Conservation (phyloP, 768 basidiomycete species). For the Boletus rex-veris region DNA sequence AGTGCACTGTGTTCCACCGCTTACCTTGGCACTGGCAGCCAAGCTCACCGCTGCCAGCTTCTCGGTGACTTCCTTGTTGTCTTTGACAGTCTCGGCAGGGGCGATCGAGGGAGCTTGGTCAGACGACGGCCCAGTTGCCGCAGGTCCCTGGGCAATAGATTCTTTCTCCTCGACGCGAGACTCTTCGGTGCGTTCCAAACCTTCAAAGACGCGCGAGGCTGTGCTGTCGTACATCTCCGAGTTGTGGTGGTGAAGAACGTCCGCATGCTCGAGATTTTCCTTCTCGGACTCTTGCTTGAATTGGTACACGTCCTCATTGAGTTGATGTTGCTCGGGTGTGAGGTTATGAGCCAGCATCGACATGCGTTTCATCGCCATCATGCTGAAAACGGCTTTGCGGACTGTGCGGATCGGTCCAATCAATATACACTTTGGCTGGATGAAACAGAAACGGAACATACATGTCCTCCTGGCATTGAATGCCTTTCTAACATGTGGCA, state of each 20-base stretch:
- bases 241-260: constrained; percentile 51
- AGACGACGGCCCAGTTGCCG: background rate
- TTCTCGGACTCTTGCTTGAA: constrained; percentile 83
- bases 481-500: constrained; percentile 85
- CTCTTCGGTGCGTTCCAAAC: background rate
- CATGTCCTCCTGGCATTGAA: constrained; percentile 88
- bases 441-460: constrained; percentile 37
- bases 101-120: background rate
- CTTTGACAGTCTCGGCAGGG: constrained; percentile 13
- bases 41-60: constrained; percentile 27
- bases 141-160: constrained; percentile 2
- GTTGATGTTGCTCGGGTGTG: constrained; percentile 42
- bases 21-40: constrained; percentile 32
- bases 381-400: constrained; percentile 83
- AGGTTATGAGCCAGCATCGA: constrained; percentile 45
- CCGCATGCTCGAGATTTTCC: constrained; percentile 35
- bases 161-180: background rate
- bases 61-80: constrained; percentile 25
- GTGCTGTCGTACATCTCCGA: constrained; percentile 4
- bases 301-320: constrained; percentile 57
- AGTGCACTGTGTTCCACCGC: constrained; percentile 8
- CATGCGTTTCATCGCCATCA: constrained; percentile 85
- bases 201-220: background rate
- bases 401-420: constrained; percentile 41
- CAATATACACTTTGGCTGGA: background rate